Evolutionary conservation across 495 filamentous ascomycete genomes (phyloP), one percentile per base, ranked within the genome.

Genomic region (Wilcoxina mikolae): DNA sequence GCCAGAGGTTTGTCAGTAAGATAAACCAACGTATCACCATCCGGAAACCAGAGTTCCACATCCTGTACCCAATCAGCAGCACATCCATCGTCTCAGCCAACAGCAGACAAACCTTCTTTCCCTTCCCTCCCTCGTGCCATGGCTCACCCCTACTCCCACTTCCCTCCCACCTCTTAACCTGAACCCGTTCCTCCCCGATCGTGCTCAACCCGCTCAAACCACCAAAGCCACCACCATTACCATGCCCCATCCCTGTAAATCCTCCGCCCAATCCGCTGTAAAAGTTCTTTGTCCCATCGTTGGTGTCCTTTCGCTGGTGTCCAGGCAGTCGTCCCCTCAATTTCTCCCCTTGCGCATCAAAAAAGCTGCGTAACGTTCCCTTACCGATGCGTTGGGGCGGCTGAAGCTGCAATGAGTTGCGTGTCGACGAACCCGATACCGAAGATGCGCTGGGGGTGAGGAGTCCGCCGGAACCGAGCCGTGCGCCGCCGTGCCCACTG

Each of bases 21-120:
- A 57, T 73, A 82, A 10, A 82, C 70, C 10, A 81, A 62, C 3
- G 78, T 79, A 57, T 82, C 78, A 22, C 78, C 79, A 45, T 74
- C 73, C 2, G 71, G 71, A 64, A 80, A 76, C 77, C 78, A 82
- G 7, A 82, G 63, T 47, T 81, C 78, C 20, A 76, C 74, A 56
- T 82, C 78, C 65, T 79, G 25, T 24, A 9, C 17, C 11, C 15
- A 18, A 20, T 22, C 45, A 53, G 3, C 18, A 55, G 12, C 26
- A 31, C 18, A 26, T 33, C 25, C 53, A 59, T 25, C 33, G 27
- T 46, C 15, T 35, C 48, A 11, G 60, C 18, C n/a, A 51, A 38
- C 11, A 55, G 65, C 38, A 56, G 43, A 42, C 41, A 25, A 43
- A 63, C 62, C 61, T 60, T 60, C 27, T 59, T 38, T 22, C 61